Evolutionary conservation across 169 alveolate genomes (phyloP).

Genomic region (Plasmodium falciparum): DNA sequence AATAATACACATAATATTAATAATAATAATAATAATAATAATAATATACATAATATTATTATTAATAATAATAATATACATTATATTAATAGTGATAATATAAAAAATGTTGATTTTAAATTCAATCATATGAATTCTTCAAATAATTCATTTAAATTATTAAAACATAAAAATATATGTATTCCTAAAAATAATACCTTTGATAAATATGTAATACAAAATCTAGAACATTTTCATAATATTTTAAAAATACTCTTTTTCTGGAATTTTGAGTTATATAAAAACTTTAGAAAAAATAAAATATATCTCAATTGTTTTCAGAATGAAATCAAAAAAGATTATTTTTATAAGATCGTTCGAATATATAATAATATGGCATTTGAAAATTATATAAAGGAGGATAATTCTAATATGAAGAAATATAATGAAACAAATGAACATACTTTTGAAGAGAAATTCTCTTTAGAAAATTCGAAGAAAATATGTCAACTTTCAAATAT

Average conservation of each 20-base stretch:
- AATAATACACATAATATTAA: neutral
- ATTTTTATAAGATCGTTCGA: slow-evolving; percentile 56
- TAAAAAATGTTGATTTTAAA: too few species aligned
- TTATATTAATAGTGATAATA: too few species aligned
- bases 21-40: neutral
- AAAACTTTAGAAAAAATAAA: slow-evolving; percentile 65
- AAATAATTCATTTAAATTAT: neutral
- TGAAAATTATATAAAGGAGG: slow-evolving; percentile 1
- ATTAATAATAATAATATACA: neutral
- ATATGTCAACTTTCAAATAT: too few species aligned
- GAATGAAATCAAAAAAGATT: slow-evolving; percentile 52
- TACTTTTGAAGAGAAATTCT: too few species aligned
- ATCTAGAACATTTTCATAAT: slow-evolving; percentile 27
- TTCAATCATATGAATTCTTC: too few species aligned
- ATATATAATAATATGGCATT: slow-evolving; percentile 37
- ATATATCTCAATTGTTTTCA: slow-evolving; percentile 38
- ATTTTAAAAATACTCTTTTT: slow-evolving; percentile 66
- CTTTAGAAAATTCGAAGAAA: too few species aligned
- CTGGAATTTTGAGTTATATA: slow-evolving; percentile 75
- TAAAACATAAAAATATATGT: neutral
- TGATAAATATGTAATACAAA: slow-evolving; percentile 3
- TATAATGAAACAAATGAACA: too few species aligned
- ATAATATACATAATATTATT: neutral
- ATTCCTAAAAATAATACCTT: slow-evolving; percentile 10
- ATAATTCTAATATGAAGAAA: too few species aligned